Evolutionary conservation across 2,329 filamentous ascomycete species (phyloP), one percentile per base, ranked within the genome.

Genomic region (Epichloe hybrida): DNA sequence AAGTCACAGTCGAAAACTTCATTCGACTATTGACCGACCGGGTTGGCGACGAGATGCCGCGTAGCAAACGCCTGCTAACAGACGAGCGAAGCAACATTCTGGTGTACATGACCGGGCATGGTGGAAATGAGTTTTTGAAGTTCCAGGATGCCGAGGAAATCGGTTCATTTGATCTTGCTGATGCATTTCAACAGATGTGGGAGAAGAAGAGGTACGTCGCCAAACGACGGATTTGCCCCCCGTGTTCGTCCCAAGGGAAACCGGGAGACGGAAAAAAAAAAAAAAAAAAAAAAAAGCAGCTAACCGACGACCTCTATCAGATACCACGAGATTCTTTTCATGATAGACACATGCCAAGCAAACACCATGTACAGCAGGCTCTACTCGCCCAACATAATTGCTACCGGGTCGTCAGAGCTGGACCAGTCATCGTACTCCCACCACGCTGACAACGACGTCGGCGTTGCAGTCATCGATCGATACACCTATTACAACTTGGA

Each of bases 111-210:
- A 98, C 93, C 1, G 93, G 93, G 0, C 93, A 98, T 62, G 93
- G 93, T 35, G 93, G 93, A 17, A 95, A 97, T 65, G 90, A 96
- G 69, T 98, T 98, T 61, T 71, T 98, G 53, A 98, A 98, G 67
- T 98, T 98, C 62, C 93, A 98, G 67, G 93, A 98, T 60, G 88
- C 89, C 6, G 93, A 98, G 67, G 93, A 98, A 69, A 97, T 98
- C 57, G 90, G 88, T 51, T 89, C 89, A 0, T 96, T 94, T 66
- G 93, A 98, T 69, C 73, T 98, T 52, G 93, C 94, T 5, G 88
- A 98, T 67, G 93, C 93, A 0, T 97, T 98, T 66, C 89, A 94
- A 69, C 91, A 98, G 73, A 98, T 98, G 93, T 96, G 90, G 87
- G 93, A 98, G 76, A 98, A 98, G 81, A 94, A 94, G 73, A 84